Base-by-base conservation (phyloP, 352 stramenopile genomes). In the Phytophthora citrophthora region DNA sequence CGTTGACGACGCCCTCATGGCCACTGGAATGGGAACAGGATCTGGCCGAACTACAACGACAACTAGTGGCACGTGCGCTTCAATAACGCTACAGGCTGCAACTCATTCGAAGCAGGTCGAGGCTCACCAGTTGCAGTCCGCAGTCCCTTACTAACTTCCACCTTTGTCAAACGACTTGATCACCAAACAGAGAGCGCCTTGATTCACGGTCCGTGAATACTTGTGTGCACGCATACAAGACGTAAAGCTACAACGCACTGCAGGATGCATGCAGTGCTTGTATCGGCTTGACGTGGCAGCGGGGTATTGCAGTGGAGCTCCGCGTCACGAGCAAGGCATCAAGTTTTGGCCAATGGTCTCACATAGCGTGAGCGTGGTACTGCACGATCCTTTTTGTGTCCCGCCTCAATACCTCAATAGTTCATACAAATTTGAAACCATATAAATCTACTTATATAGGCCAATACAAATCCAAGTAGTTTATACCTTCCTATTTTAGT, bases 21-120 rank as follows among this genome's bases (percentile, higher is more conserved):
- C 60, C 54, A 26, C 24, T 32, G 6, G 61, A 67, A 59, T 74
- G 66, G 66, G 61, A 72, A n/a, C 64, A 68, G 36, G 64, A 72
- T 47, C 16, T 72, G 31, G 49, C 20, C 4, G 51, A 61, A 27
- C 34, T 72, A 7, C 52, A 72, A 20, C 5, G 23, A 23, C 66
- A 70, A 51, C 50, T 74, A 46, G 50, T 27, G 7, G 15, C 13
- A 13, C 45, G 48, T 49, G 39, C 49, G 18, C 34, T 61, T 2
- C 27, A 46, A 27, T 23, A 59, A 34, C 8, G 20, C 20, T 20
- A 2, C 20, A 20, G 20, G 20, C 20, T 20, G 20, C 2, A 20
- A 20, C 20, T 20, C 20, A 20, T 20, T 20, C 18, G 1, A 20
- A 20, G 18, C 18, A 20, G 18, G 18, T 20, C 20, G 20, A 20